These are phyloP conservation scores for Rugosomyces carneus DNA, from an alignment of 1,284 basidiomycete species.

Conservation along the genomic window DNA sequence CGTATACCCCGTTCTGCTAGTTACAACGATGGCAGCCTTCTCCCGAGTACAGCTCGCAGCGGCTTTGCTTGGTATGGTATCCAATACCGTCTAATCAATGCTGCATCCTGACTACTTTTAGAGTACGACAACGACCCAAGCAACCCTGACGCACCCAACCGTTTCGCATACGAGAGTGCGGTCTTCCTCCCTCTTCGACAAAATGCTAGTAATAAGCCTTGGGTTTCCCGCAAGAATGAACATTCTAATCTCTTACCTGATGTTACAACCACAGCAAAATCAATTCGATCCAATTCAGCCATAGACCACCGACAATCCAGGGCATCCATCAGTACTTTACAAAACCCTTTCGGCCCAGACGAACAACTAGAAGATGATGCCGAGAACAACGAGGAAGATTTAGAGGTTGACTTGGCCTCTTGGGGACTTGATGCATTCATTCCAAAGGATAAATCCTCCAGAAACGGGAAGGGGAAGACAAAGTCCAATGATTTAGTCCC, in stretches of 20 bases:
- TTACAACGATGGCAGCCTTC: constrained; percentile 41
- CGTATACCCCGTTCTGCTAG: background rate
- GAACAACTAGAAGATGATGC: constrained; percentile 54
- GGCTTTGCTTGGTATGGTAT: constrained; percentile 60
- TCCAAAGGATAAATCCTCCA: constrained; percentile 52
- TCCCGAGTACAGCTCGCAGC: constrained; percentile 77
- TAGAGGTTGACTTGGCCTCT: constrained; percentile 75
- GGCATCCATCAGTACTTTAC: constrained; percentile 53
- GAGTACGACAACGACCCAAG: constrained; percentile 80
- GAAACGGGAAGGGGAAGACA: constrained; percentile 37
- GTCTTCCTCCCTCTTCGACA: constrained; percentile 71
- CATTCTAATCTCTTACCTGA: constrained; percentile 53
- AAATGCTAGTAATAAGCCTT: constrained; percentile 38
- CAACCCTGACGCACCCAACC: constrained; percentile 50
- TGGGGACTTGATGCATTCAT: constrained; percentile 78
- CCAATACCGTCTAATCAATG: background rate
- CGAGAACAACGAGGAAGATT: constrained; percentile 39
- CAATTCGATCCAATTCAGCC: constrained; percentile 35
- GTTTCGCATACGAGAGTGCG: constrained; percentile 74
- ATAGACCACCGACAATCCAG: constrained; percentile 38
- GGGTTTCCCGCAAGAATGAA: constrained; percentile 46
- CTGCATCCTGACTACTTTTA: constrained; percentile 23
- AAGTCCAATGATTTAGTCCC: constrained; percentile 48
- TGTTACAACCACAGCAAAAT: constrained; percentile 36
- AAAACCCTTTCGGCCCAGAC: constrained; percentile 65